Percentiles rank a stretch among this genome's conserved stretches.
These are phyloP conservation scores for Gnaphalium uliginosum DNA, from an alignment of 129 eudicot species.

Conservation along the genomic window DNA sequence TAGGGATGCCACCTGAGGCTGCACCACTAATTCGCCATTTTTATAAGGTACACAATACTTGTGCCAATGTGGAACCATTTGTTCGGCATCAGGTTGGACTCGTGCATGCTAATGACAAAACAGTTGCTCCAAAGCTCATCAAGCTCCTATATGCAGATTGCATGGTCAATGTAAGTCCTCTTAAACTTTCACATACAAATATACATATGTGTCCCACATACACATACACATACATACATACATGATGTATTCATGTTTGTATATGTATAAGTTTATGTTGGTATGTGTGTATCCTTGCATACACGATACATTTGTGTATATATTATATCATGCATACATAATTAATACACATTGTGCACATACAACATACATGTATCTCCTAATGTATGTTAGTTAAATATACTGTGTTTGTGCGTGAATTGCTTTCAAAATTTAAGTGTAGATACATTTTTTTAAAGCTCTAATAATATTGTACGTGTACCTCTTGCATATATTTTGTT, in stretches of 20 bases:
- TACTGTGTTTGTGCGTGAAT: neutral
- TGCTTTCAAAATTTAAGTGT: no score
- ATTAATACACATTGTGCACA: neutral
- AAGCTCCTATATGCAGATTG: constrained; percentile 85
- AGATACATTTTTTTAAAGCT: no score
- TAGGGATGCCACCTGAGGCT: constrained; percentile 56
- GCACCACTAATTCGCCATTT: constrained; percentile 49
- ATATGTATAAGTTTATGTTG: no score
- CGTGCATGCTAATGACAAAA: constrained; percentile 42
- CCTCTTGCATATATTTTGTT: no score
- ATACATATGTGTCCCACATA: no score
- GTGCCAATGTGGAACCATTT: constrained; percentile 63
- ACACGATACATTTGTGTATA: neutral
- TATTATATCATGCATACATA: neutral
- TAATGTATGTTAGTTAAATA: neutral
- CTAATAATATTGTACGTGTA: no score
- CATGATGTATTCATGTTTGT: no score
- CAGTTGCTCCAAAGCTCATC: constrained; percentile 69
- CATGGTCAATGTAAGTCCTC: constrained; percentile 71
- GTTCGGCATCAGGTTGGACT: constrained; percentile 61
- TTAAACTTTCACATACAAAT: neutral
- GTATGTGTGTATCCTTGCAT: no score
- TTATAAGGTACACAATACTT: constrained; percentile 76
- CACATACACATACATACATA: no score
- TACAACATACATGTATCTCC: neutral